A percentile compares a stretch with the other conserved stretches of the same genome.
Evolutionary conservation across 148 eudicot species (phyloP).

Genomic region (Rheum nobile): DNA sequence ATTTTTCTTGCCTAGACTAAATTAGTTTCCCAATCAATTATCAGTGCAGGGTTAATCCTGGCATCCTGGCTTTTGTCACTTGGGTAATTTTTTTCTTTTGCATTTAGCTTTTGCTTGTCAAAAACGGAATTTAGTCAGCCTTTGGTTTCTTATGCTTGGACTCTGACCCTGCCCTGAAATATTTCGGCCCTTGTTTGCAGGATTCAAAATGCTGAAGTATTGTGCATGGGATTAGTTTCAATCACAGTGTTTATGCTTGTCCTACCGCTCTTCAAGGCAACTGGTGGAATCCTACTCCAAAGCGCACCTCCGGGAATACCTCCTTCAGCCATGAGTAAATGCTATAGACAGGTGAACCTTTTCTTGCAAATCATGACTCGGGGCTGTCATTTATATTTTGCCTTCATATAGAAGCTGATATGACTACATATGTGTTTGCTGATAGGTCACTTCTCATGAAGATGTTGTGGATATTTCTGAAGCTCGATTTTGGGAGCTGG

Average conservation of each 20-base stretch:
- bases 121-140: neutral
- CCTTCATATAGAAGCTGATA: neutral
- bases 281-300: slow-evolving; percentile 80
- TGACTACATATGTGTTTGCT: neutral
- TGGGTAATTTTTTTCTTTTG: slow-evolving; percentile 36
- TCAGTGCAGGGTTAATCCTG: slow-evolving; percentile 97
- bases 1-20: neutral
- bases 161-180: neutral
- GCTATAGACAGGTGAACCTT: slow-evolving; percentile 69
- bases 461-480: slow-evolving; percentile 66
- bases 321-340: slow-evolving; percentile 79
- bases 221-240: slow-evolving; percentile 92
- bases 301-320: slow-evolving; percentile 78
- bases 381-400: neutral
- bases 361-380: neutral
- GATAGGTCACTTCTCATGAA: slow-evolving; percentile 72
- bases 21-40: slow-evolving; percentile 15
- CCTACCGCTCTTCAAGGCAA: slow-evolving; percentile 74
- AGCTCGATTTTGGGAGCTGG: slow-evolving; percentile 93
- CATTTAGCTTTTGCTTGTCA: neutral
- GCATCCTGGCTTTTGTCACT: slow-evolving; percentile 89
- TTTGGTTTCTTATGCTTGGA: neutral
- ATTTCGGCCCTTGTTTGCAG: slow-evolving; percentile 20
- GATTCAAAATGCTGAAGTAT: slow-evolving; percentile 93
- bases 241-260: slow-evolving; percentile 81